A percentile compares a stretch with the other conserved stretches of the same genome.
Evolutionary conservation across 345 rosid genomes (phyloP).

Genomic region (Acer saccharum): DNA sequence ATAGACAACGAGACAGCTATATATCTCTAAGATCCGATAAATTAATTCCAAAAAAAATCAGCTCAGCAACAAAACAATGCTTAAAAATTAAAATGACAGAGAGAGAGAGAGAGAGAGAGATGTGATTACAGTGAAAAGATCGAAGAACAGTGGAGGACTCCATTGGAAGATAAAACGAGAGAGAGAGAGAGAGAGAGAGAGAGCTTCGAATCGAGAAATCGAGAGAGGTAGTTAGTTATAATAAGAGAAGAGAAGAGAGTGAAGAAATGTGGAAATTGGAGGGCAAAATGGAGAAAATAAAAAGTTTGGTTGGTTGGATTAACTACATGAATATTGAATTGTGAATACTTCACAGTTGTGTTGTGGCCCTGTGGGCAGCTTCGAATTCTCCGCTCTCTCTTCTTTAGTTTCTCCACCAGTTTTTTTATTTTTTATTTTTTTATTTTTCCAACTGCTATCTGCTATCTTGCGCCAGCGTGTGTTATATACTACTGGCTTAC

Average conservation of each 20-base stretch:
- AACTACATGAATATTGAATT: too few relatives aligned
- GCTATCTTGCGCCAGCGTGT: conserved; percentile 14
- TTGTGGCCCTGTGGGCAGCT: not conserved
- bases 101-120: conserved; percentile 15
- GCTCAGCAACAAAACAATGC: not conserved
- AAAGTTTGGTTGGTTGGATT: not conserved
- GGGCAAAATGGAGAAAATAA: conserved; percentile 3
- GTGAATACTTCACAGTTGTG: too few relatives aligned
- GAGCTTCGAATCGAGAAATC: not conserved
- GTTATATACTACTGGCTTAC: not conserved
- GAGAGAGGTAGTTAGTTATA: not conserved
- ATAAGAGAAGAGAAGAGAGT: not conserved
- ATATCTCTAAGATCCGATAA: not conserved
- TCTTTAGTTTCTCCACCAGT: conserved; percentile 35
- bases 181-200: not conserved
- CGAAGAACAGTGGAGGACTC: conserved; percentile 70
- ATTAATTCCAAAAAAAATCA: not conserved
- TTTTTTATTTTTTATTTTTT: not conserved
- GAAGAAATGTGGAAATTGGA: not conserved
- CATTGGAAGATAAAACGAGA: conserved; percentile 44
- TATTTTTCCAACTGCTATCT: not conserved
- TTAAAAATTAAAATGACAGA: not conserved
- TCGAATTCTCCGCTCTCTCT: conserved; percentile 43
- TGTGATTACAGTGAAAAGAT: conserved; percentile 58
- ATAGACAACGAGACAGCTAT: not conserved